Conservation (phyloP, 306 rosid genomes). For the Oemleria cerasiformis region DNA sequence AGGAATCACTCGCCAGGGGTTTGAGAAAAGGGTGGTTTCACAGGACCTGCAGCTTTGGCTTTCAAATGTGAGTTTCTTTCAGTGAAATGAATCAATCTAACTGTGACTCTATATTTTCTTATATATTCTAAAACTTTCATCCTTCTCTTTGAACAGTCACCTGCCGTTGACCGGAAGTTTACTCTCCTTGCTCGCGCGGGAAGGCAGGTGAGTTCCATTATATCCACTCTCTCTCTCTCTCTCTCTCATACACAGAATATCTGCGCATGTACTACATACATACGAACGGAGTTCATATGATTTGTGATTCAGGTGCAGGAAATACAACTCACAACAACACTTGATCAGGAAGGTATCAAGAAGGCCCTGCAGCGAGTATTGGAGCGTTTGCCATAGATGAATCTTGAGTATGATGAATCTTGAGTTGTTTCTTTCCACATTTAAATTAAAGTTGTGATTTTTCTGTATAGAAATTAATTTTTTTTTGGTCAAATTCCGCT, state of each 20-base stretch:
- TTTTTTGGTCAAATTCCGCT: not conserved
- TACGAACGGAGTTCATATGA: not conserved
- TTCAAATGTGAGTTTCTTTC: slow-evolving; percentile 67
- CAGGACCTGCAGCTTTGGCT: slow-evolving; percentile 89
- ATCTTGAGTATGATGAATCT: too few species aligned
- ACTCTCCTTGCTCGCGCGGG: slow-evolving; percentile 97
- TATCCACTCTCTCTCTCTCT: not conserved
- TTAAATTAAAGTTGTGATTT: not conserved
- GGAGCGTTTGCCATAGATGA: slow-evolving; percentile 70
- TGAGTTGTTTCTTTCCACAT: not conserved
- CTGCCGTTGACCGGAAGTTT: slow-evolving; percentile 59
- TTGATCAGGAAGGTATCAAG: slow-evolving; percentile 88
- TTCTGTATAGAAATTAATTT: slow-evolving; percentile 26
- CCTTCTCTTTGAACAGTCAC: slow-evolving; percentile 51
- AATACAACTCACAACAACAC: slow-evolving; percentile 75
- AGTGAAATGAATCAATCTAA: not conserved
- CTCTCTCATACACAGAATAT: not conserved
- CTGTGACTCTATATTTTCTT: not conserved
- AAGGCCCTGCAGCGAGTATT: slow-evolving; percentile 83
- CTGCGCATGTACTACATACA: not conserved
- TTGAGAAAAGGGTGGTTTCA: slow-evolving; percentile 93
- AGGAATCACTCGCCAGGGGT: slow-evolving; percentile 79
- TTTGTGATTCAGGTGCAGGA: slow-evolving; percentile 70
- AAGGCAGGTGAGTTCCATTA: slow-evolving; percentile 60
- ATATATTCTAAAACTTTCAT: not conserved